Evolutionary conservation across 192 early-diverging fungal genomes (phyloP), one percentile per base, ranked within the genome.

Genomic region (Spizellomyces sp.): DNA sequence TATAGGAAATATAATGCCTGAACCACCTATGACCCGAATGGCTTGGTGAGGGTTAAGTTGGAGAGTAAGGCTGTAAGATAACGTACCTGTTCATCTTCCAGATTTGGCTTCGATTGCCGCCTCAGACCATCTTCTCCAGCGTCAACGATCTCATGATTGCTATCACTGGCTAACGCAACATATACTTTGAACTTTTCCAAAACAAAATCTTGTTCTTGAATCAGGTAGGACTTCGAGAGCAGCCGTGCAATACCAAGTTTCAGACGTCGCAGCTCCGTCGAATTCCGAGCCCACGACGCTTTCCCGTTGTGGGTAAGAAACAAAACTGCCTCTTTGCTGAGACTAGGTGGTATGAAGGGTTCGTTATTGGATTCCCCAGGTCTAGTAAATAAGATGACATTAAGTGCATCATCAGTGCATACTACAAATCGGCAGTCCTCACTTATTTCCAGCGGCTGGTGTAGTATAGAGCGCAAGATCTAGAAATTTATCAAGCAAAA

Each of bases 81-180:
- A 19, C 12, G 2, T 15, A 17, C 59, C n/a, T 17, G 12, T 61
- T 61, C n/a, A 45, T 91, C 81, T 48, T 98, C 95, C 44, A 90
- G 77, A 73, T 94, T 83, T 5, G 90, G 86, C 44, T 88, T 87
- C 5, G 79, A 79, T 52, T 90, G 75, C 54, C 89, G 79, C 80
- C 90, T 92, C 41, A 94, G 41, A 12, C 89, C 91, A 70, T 95
- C 92, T 64, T 98, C 94, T 43, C 91, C 90, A 7, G 88, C 86
- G 12, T 82, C 78, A 0, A 89, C 79, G 4, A 87, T 78, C 50
- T 92, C 86, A 70, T 92, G 84, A 67, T 90, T 89, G 0, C 90
- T 64, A 80, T 96, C 95, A 58, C 85, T 83, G 0, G 86, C 74
- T 12, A 85, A 90, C 4, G 78, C 79, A 10, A 92, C 70, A 17